phyloP scores from a whole-genome alignment of 345 rosid genomes.

The Microthlaspi erraticum region DNA sequence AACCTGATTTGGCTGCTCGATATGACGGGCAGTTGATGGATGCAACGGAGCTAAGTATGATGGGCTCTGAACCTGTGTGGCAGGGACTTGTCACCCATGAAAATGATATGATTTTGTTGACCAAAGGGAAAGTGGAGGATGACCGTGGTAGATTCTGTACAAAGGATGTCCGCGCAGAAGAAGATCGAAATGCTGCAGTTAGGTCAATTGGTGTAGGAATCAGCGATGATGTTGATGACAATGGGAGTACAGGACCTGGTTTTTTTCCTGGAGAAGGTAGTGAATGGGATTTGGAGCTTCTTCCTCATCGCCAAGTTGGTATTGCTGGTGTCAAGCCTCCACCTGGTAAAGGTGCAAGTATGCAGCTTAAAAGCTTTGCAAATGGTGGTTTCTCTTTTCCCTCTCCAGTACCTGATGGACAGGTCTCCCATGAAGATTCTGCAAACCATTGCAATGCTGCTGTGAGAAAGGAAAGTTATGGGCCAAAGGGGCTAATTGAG shows the following conservation, averaged over 20 bases:
- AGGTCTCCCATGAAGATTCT: constrained; percentile 53
- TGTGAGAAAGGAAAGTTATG: constrained; percentile 53
- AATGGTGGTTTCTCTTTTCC: constrained; percentile 78
- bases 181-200: constrained; percentile 83
- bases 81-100: constrained; percentile 91
- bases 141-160: constrained; percentile 54
- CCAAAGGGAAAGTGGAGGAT: constrained; percentile 55
- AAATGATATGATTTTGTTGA: constrained; percentile 67
- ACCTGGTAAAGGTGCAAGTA: constrained; percentile 44
- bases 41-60: constrained; percentile 75
- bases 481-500: constrained; percentile 33
- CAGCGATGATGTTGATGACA: constrained; percentile 84
- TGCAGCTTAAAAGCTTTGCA: constrained; percentile 53
- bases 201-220: constrained; percentile 98
- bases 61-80: constrained; percentile 91
- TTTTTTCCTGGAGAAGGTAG: constrained; percentile 82
- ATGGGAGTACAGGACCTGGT: constrained; percentile 75
- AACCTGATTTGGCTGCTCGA: constrained; percentile 64
- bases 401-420: constrained; percentile 65
- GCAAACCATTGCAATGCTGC: constrained; percentile 58
- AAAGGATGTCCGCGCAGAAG: constrained; percentile 71
- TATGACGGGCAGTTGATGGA: constrained; percentile 88
- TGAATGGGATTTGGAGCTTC: constrained; percentile 84
- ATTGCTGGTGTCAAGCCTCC: constrained; percentile 51
- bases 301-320: constrained; percentile 59